Base-by-base conservation (phyloP, 169 alveolate species). In the Plasmodium knowlesi region DNA sequence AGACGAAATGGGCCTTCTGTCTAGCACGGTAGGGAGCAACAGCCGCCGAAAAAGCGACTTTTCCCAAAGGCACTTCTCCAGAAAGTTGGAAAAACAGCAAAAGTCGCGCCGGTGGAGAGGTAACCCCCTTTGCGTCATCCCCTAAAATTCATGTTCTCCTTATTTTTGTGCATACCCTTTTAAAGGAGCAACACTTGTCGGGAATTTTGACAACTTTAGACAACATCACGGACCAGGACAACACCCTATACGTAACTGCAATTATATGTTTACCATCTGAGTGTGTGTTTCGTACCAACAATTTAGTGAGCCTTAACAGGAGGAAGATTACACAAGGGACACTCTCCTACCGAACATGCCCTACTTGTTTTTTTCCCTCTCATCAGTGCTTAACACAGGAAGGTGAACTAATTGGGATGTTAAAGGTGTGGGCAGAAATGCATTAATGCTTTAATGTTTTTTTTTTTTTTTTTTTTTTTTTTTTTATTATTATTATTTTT, bases 121-220 rank as follows among this genome's bases (percentile, higher is more conserved):
- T 5, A 16, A n/a, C 57, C 19, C 57, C 57, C 0, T 46, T 46
- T 46, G 57, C 57, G 19, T 50, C 61, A 12, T 16, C 61, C 61
- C 22, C 61, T 5, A 14, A 50, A 9, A 0, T 50, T 50, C 3
- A 50, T 50, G 6, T 3, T 41, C 25, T 25, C 57, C 32, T 61
- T 19, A 5, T 79, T 32, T 41, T 14, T 8, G 6, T 28, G 54
- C 19, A 25, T 6, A n/a, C 28, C 30, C 53, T 32, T 57, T 67
- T 71, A 12, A 84, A 84, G 92, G 92, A 84, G 14, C 92, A 84
- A 34, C 74, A 70, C 74, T 53, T 84, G 34, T 67, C 34, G 72
- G 83, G 67, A 19, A 5, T 61, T 46, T 71, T 84, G 5, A 84
- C 92, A 5, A 71, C 92, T 9, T 14, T 84, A n/a, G 53, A 9